Base-by-base conservation (phyloP, 495 filamentous ascomycete genomes). In the Aspergillus ostianus region DNA sequence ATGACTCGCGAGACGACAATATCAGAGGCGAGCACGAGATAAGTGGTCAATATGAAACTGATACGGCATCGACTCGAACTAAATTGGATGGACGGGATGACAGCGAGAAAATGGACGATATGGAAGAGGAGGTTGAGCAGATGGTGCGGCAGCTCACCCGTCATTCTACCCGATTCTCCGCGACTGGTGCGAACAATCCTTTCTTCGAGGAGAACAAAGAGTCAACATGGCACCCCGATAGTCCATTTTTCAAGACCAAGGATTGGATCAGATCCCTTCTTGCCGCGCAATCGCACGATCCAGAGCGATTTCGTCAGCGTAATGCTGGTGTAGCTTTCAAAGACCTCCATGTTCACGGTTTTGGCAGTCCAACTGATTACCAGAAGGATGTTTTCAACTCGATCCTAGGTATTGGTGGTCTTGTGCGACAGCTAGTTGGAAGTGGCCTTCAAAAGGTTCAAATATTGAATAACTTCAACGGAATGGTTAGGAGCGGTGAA, bases 361-460 rank as follows among this genome's bases (percentile, higher is more conserved):
- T 85, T 66, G 87, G 87, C 27, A 79, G 78, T 47, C 70, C 84
- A 10, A 87, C 87, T 17, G 87, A 90, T 66, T 90, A 86, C 63
- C 88, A 91, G 68, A 90, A 89, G 71, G 82, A 85, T 65, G 81
- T 88, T 51, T 67, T 75, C 55, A 89, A 88, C 64, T 65, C 82
- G 47, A 80, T 80, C 72, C 70, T 88, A 45, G 77, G 81, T 53
- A 63, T 67, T 7, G 70, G 70, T 21, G 73, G 76, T 4, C 47
- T 80, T 2, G 64, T 77, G 4, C 70, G 69, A 54, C 63, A 60
- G 53, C 6, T 76, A 8, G 53, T 70, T 51, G 75, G 76, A 29
- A 61, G 63, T 51, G 70, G 71, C 8, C 29, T 53, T 6, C 64
- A 78, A 19, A 73, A 77, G 56, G 80, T 84, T 67, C 55, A 86